phyloP scores from a whole-genome alignment of 2,329 filamentous ascomycete species.

The Pseudofabraea citricarpa region DNA sequence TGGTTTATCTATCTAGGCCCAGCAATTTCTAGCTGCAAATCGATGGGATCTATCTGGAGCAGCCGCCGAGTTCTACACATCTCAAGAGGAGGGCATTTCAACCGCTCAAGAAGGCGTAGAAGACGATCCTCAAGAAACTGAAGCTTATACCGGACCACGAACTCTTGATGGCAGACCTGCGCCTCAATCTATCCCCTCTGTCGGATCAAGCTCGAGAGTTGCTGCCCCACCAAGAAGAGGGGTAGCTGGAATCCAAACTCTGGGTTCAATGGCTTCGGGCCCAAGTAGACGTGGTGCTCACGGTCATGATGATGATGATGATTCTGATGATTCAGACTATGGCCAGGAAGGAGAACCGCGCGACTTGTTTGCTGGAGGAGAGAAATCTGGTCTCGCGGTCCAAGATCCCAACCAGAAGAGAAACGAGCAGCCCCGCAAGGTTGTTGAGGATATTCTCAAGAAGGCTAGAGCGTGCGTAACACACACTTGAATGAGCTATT shows the following conservation, averaged over 20 bases:
- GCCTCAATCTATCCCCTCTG: conserved; percentile 31
- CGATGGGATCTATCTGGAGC: conserved; percentile 64
- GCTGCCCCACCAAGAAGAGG: conserved; percentile 15
- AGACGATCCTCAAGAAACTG: conserved; percentile 29
- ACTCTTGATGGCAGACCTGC: conserved; percentile 60
- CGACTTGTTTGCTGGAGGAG: conserved; percentile 78
- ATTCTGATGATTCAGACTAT: conserved; percentile 53
- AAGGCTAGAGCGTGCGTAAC: conserved; percentile 53
- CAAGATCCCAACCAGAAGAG: conserved; percentile 50
- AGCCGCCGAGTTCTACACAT: conserved; percentile 56
- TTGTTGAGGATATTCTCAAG: conserved; percentile 60
- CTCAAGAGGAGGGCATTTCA: conserved; percentile 45
- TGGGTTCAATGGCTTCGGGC: conserved; percentile 43
- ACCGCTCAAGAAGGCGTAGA: conserved; percentile 39
- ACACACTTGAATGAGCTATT: neutral
- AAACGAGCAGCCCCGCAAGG: conserved; percentile 46
- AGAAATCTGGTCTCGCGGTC: conserved; percentile 72
- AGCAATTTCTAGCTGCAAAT: conserved; percentile 59
- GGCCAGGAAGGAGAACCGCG: conserved; percentile 53
- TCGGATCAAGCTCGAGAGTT: conserved; percentile 18
- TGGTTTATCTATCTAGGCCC: conserved; percentile 46
- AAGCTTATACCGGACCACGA: conserved; percentile 54
- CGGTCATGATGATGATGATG: conserved; percentile 47
- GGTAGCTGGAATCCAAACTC: conserved; percentile 50
- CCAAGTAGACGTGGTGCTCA: conserved; percentile 16